Evolutionary conservation across 352 stramenopile genomes (phyloP), one percentile per base, ranked within the genome.

Genomic region (Phytophthora multivora): DNA sequence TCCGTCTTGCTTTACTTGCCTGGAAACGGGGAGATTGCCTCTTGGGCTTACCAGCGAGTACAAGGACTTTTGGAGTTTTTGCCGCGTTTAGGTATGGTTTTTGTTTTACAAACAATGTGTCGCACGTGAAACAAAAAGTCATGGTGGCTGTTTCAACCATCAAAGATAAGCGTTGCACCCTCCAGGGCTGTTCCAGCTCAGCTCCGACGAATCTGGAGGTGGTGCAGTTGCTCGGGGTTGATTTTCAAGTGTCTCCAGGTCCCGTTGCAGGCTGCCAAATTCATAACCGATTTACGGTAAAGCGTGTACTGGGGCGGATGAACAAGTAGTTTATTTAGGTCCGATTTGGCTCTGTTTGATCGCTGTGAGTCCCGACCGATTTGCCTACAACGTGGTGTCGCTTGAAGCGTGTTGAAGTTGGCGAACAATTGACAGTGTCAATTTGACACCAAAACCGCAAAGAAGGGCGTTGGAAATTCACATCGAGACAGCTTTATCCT

Each of bases 391-490:
- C 39, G 46, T 26, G 38, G 16, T 33, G 56, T 59, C 23, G 56
- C 48, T 13, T 30, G 36, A 39, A 51, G 36, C 15, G 39, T 50
- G 33, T 65, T 67, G 59, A 67, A 66, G 50, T 51, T 66, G 49
- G 30, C 55, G 45, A 58, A 28, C 18, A 54, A 62, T 25, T 28
- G 51, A 66, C 59, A 66, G 60, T 33, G 28, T 33, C 28, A 33
- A 33, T 33, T 61, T 54, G 59, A 55, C 51, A 53, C 59, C 21
- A 51, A 35, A 45, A 50, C 35, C 35, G 41, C 58, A 61, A 45
- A 66, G 50, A 61, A 52, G 12, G 43, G 40, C 21, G 48, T 48
- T 48, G 16, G 15, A 43, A 51, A 46, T 26, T 40, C 56, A 46
- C 55, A 56, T 63, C 43, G 35, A 56, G 11, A 35, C 12, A 50